phyloP scores from a whole-genome alignment of 441 rosid species.

The Euphorbia celastroides region DNA sequence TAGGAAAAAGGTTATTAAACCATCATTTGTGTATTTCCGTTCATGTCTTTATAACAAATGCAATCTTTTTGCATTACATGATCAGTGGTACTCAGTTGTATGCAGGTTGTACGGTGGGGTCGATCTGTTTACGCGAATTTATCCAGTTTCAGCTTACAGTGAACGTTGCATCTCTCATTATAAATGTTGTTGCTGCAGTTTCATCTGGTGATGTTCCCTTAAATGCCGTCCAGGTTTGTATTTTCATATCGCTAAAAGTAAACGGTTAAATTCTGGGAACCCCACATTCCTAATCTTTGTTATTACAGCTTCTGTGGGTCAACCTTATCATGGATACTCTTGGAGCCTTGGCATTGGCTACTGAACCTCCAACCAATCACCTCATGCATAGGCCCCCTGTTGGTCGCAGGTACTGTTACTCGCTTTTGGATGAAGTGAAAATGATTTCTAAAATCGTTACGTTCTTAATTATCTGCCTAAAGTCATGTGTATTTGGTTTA shows the following conservation, averaged over 20 bases:
- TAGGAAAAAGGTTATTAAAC: too few relatives aligned
- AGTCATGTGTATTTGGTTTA: too few relatives aligned
- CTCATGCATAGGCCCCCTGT: slow-evolving; percentile 83
- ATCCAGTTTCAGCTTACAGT: slow-evolving; percentile 99
- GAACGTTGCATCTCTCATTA: slow-evolving; percentile 91
- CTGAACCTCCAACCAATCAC: slow-evolving; percentile 97
- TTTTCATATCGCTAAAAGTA: not conserved
- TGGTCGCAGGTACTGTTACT: slow-evolving; percentile 96
- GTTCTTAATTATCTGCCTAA: too few relatives aligned
- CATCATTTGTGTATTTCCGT: too few relatives aligned
- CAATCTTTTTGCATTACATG: too few relatives aligned
- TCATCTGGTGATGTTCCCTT: slow-evolving; percentile 95
- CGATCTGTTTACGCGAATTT: slow-evolving; percentile 96
- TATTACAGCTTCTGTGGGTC: slow-evolving; percentile 88
- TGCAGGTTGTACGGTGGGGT: slow-evolving; percentile 97
- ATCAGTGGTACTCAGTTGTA: slow-evolving; percentile 21
- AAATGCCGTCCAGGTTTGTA: slow-evolving; percentile 89
- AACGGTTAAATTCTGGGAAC: not conserved
- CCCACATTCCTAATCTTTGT: not conserved
- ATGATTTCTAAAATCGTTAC: too few relatives aligned
- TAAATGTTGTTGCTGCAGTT: slow-evolving; percentile 88
- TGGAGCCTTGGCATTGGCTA: slow-evolving; percentile 96
- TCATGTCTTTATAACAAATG: too few relatives aligned
- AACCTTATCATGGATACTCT: slow-evolving; percentile 99
- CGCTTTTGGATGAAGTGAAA: too few relatives aligned